These are phyloP conservation scores for Puya raimondii DNA, from an alignment of 176 grass and related monocot species.

Conservation along the genomic window DNA sequence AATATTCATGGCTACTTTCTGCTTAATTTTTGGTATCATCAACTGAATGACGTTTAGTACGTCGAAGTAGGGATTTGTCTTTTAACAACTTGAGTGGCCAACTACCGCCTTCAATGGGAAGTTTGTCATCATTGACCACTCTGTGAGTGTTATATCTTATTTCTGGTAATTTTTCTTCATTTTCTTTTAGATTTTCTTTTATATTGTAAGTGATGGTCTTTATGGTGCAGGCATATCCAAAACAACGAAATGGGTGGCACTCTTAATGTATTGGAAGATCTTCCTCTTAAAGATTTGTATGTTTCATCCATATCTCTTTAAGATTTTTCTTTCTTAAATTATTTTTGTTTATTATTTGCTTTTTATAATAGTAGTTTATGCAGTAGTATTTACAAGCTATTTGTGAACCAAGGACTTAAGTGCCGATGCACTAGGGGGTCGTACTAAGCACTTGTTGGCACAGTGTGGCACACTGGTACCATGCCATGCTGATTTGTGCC, in stretches of 20 bases:
- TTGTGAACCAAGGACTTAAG: not conserved
- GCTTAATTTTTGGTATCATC: not conserved
- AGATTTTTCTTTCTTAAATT: not conserved
- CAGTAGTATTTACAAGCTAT: not conserved
- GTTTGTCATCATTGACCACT: constrained; percentile 70
- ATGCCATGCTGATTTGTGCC: no score
- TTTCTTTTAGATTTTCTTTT: not conserved
- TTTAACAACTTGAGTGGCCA: constrained; percentile 74
- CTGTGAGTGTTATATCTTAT: constrained; percentile 42
- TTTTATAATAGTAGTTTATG: not conserved
- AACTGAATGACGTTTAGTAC: not conserved
- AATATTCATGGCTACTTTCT: not conserved
- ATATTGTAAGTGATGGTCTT: not conserved
- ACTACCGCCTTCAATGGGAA: constrained; percentile 70
- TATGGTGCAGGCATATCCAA: constrained; percentile 62
- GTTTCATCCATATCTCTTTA: not conserved
- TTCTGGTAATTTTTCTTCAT: not conserved
- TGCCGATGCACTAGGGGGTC: no score
- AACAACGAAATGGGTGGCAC: constrained; percentile 72
- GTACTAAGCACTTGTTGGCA: no score
- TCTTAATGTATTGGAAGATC: constrained; percentile 82
- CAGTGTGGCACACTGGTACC: no score
- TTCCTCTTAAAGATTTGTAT: constrained; percentile 91
- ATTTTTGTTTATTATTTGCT: constrained; percentile 14
- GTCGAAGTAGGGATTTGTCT: constrained; percentile 74